These are phyloP conservation scores for Dioscorea zingiberensis DNA, from an alignment of 106 monocot genomes.

Conservation along the genomic window DNA sequence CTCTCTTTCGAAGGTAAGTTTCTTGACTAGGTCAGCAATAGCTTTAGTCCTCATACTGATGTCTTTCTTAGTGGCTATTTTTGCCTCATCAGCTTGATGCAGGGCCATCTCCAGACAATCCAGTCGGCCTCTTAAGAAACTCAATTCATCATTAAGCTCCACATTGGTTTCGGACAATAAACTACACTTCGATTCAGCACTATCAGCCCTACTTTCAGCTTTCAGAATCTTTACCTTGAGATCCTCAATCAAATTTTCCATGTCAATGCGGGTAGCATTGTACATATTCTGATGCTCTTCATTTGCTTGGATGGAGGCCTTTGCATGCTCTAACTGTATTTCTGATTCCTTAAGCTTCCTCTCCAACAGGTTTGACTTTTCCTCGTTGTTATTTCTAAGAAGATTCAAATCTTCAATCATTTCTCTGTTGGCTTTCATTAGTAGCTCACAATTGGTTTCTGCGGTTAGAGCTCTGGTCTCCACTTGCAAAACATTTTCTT, in stretches of 20 bases:
- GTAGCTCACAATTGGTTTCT: slow-evolving; percentile 32
- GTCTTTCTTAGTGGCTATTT: slow-evolving; percentile 51
- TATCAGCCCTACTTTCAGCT: slow-evolving; percentile 68
- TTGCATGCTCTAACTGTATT: slow-evolving; percentile 70
- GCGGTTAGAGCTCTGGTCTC: slow-evolving; percentile 53
- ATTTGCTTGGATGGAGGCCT: slow-evolving; percentile 68
- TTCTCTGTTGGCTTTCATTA: slow-evolving; percentile 43
- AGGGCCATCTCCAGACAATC: slow-evolving; percentile 53
- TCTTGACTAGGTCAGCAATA: slow-evolving; percentile 58
- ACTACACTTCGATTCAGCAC: slow-evolving; percentile 61
- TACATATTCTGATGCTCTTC: slow-evolving; percentile 57
- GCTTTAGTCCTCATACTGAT: slow-evolving; percentile 65
- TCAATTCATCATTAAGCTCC: slow-evolving; percentile 73
- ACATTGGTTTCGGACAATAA: slow-evolving; percentile 70
- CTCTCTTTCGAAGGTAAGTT: slow-evolving; percentile 69
- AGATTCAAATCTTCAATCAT: slow-evolving; percentile 42
- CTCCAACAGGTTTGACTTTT: slow-evolving; percentile 44
- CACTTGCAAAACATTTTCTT: slow-evolving; percentile 27
- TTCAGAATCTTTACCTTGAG: slow-evolving; percentile 68
- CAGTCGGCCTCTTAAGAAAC: slow-evolving; percentile 50
- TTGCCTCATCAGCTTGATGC: slow-evolving; percentile 49
- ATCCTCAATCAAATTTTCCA: slow-evolving; percentile 79
- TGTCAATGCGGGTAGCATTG: slow-evolving; percentile 56
- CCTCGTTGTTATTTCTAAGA: slow-evolving; percentile 32
- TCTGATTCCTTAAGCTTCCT: slow-evolving; percentile 69